Evolutionary conservation across 2,329 filamentous ascomycete species (phyloP), one percentile per base, ranked within the genome.

Genomic region (Ambrosiella beaveri): DNA sequence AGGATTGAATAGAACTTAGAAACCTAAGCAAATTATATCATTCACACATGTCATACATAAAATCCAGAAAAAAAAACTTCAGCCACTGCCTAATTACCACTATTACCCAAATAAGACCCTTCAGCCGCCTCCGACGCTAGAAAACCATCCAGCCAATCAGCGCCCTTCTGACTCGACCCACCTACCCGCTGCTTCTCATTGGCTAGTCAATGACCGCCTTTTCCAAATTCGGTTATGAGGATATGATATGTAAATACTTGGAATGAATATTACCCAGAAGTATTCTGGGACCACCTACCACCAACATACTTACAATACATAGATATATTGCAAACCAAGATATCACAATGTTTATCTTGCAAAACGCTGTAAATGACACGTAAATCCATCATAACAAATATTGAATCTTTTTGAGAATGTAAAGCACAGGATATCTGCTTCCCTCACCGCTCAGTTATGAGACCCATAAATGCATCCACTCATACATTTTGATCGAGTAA

Each of bases 51-150:
- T 27, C 27, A 27, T 27, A 27, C 27, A 27, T 27, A 27, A 27
- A 27, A n/a, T 36, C 41, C 35, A 44, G 13, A 13, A 41, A 12
- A 17, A 17, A 7, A 12, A 27, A 6, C 44, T n/a, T 47, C 19
- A 17, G 1, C 11, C n/a, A 13, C 7, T 17, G 7, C 11, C 3
- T 17, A 8, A n/a, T 15, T 47, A 8, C 11, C 7, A 13, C n/a
- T 47, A 17, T 15, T 47, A 15, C 8, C 8, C 15, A 41, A 41
- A 49, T 51, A 36, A 35, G 12, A 9, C 13, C 11, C 50, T 40
- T 59, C 57, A 45, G 57, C 53, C 53, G 44, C 19, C 57, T 59
- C 57, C 57, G 57, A 59, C 45, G 36, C 56, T 47, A 11, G 4
- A 27, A 35, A 3, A 3, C 9, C 36, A 12, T 8, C 38, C 37